Evolutionary conservation across 345 rosid genomes (phyloP).

Genomic region (Eucalyptus decipiens): DNA sequence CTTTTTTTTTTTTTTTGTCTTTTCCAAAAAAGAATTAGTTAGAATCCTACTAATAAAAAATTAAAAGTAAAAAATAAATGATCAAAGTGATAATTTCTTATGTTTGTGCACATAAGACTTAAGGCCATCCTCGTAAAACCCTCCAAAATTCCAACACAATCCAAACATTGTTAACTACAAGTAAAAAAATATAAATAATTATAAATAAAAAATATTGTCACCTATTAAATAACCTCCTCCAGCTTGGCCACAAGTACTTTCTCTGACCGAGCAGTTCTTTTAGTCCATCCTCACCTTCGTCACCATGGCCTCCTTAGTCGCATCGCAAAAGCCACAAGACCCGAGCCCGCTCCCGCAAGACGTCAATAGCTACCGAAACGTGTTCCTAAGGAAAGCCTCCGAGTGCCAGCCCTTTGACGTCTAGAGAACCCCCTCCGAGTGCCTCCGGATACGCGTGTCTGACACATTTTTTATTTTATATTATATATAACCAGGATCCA

Average conservation of each 20-base stretch:
- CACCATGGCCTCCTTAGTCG: constrained; percentile 41
- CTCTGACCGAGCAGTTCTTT: constrained; percentile 65
- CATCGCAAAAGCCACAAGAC: neutral
- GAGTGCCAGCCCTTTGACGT: constrained; percentile 37
- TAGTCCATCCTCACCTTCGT: constrained; percentile 53
- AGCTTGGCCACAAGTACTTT: constrained; percentile 60
- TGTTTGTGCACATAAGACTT: no score
- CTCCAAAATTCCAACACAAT: no score
- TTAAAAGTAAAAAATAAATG: no score
- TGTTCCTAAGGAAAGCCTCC: neutral
- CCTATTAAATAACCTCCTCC: constrained; percentile 23
- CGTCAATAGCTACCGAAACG: neutral
- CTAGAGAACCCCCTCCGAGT: constrained; percentile 40
- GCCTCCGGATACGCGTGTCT: constrained; percentile 49
- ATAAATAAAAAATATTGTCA: no score
- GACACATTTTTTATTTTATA: constrained; percentile 13
- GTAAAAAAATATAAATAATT: no score
- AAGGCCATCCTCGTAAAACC: no score
- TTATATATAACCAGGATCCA: no score
- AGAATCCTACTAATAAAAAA: no score
- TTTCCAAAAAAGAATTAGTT: no score
- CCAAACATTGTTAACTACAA: no score
- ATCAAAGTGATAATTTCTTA: no score
- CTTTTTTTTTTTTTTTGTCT: no score
- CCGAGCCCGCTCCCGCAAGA: neutral